These are phyloP conservation scores for Meyerozyma athensensis DNA, from an alignment of 1,139 yeast genomes.

Conservation along the genomic window DNA sequence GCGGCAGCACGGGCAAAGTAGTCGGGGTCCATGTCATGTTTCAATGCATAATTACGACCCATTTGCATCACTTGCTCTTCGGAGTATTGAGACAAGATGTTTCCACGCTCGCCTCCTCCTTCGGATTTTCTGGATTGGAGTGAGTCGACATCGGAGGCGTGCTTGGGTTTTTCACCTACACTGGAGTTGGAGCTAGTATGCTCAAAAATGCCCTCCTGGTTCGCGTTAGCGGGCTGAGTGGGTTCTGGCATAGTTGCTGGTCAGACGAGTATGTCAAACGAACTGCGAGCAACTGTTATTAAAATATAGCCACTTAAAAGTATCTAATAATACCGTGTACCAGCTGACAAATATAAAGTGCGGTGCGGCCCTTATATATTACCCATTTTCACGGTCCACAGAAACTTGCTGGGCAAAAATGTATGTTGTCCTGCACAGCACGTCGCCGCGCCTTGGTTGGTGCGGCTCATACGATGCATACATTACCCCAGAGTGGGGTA, in stretches of 20 bases:
- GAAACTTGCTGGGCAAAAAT: too few relatives aligned
- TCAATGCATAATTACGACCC: slow-evolving; percentile 66
- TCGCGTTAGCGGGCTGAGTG: background rate
- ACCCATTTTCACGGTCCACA: too few relatives aligned
- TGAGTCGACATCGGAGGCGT: slow-evolving; percentile 22
- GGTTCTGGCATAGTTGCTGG: background rate
- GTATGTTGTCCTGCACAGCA: too few relatives aligned
- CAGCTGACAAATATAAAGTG: too few relatives aligned
- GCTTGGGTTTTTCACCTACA: slow-evolving; percentile 15
- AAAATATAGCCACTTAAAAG: too few relatives aligned
- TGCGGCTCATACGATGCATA: too few relatives aligned
- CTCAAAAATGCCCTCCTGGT: slow-evolving; percentile 19
- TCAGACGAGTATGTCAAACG: too few relatives aligned
- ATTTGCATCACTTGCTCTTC: slow-evolving; percentile 63
- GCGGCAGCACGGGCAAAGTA: slow-evolving; percentile 73
- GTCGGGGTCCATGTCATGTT: slow-evolving; percentile 59
- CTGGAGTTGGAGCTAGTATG: slow-evolving; percentile 19
- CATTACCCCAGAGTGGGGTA: too few relatives aligned
- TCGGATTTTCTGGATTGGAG: slow-evolving; percentile 19
- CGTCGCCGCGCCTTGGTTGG: too few relatives aligned
- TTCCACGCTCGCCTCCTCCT: slow-evolving; percentile 33
- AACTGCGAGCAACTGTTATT: too few relatives aligned
- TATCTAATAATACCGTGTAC: too few relatives aligned
- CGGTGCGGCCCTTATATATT: too few relatives aligned
- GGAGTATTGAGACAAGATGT: slow-evolving; percentile 59